Conservation (phyloP, 2,329 filamentous ascomycete species). For the Exophiala mesophila region DNA sequence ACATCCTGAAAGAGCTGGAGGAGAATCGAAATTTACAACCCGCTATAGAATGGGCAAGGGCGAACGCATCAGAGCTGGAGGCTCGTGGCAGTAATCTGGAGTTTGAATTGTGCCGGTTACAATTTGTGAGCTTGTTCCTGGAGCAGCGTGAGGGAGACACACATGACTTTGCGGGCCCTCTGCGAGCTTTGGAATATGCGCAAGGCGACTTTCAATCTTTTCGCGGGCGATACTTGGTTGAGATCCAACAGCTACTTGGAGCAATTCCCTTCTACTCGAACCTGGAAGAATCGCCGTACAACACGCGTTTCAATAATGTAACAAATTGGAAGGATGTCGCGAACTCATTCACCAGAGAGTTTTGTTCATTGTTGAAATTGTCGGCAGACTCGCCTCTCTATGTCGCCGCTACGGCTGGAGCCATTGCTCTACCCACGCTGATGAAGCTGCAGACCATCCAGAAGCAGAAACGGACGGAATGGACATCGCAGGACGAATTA, state of each 20-base stretch:
- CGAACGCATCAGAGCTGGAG: conserved; percentile 67
- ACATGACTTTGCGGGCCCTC: conserved; percentile 40
- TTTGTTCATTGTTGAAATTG: conserved; percentile 84
- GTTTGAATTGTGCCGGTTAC: conserved; percentile 85
- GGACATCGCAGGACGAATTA: conserved; percentile 87
- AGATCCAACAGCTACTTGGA: conserved; percentile 75
- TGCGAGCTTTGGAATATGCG: conserved; percentile 71
- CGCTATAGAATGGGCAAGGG: conserved; percentile 80
- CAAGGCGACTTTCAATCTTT: conserved; percentile 69
- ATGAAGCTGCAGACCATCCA: conserved; percentile 85
- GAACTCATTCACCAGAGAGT: conserved; percentile 85
- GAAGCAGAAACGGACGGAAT: conserved; percentile 84
- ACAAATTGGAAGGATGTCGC: conserved; percentile 78
- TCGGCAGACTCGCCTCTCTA: conserved; percentile 91
- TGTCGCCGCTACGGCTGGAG: conserved; percentile 84
- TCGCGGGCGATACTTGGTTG: conserved; percentile 65
- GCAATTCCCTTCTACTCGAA: conserved; percentile 77
- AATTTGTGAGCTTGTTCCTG: conserved; percentile 84
- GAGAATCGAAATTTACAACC: conserved; percentile 66
- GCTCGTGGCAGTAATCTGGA: conserved; percentile 84
- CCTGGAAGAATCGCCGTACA: conserved; percentile 71
- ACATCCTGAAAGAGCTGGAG: conserved; percentile 74
- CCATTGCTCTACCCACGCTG: conserved; percentile 82
- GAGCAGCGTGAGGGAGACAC: conserved; percentile 50
- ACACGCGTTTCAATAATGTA: conserved; percentile 67